These are phyloP conservation scores for Stygiomarasmius scandens DNA, from an alignment of 1,284 basidiomycete species.

Conservation along the genomic window DNA sequence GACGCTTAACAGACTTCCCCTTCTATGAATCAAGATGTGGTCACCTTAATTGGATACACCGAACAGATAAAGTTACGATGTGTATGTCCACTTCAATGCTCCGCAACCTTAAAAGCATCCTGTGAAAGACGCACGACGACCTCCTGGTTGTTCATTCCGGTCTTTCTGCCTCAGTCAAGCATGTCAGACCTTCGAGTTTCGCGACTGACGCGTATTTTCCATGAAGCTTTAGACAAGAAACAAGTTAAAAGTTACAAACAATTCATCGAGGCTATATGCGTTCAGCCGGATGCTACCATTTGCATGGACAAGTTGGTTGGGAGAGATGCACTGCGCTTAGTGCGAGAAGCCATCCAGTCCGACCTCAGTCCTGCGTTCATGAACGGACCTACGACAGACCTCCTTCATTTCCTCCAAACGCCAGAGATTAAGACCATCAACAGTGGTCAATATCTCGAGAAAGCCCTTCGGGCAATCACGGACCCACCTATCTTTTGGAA, in stretches of 20 bases:
- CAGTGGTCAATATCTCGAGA: slow-evolving; percentile 44
- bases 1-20: too few relatives aligned
- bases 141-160: too few relatives aligned
- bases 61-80: too few relatives aligned
- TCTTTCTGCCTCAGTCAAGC: neutral
- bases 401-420: slow-evolving; percentile 45
- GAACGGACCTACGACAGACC: slow-evolving; percentile 41
- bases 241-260: neutral
- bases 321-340: slow-evolving; percentile 38
- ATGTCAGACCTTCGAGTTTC: slow-evolving; percentile 2
- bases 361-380: slow-evolving; percentile 44
- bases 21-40: too few relatives aligned
- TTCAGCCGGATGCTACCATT: slow-evolving; percentile 38
- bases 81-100: too few relatives aligned
- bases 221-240: neutral
- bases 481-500: slow-evolving; percentile 49
- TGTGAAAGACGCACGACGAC: too few relatives aligned
- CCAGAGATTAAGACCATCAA: slow-evolving; percentile 40
- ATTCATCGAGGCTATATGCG: slow-evolving; percentile 47
- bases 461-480: slow-evolving; percentile 45
- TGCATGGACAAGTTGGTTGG: slow-evolving; percentile 46
- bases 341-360: slow-evolving; percentile 49
- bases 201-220: neutral
- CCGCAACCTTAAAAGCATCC: too few relatives aligned
- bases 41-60: too few relatives aligned